Evolutionary conservation across 805 yeast species (phyloP), one percentile per base, ranked within the genome.

Genomic region (Nakazawaea wickerhamii): DNA sequence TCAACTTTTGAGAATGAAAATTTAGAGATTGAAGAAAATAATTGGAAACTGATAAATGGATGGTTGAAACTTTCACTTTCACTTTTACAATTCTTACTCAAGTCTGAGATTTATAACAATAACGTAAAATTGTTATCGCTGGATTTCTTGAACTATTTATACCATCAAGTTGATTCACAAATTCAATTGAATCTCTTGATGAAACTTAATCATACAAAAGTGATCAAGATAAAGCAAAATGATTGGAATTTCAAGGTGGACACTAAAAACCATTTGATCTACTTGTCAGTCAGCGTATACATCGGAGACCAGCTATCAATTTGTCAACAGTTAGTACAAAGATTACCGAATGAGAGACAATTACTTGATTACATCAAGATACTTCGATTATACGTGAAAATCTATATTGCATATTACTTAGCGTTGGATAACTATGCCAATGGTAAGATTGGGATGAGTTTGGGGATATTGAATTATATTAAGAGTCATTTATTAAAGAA

Each of bases 241-340:
- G 43, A 38, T 23, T 43, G 46, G 46, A 18, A 38, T 23, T 43
- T 43, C 30, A 30, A 38, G 4, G 25, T 43, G 9, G 36, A 35
- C 10, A 28, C 43, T 18, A 33, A 33, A 25, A 43, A 43, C 32
- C 19, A 23, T 23, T 14, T 20, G 15, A 43, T 38, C 3, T 38
- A 33, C 22, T 25, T 38, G 30, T 38, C 34, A 20, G 36, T 43
- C 11, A 32, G 46, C 18, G 21, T 43, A 19, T 43, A 15, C 22
- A 35, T 43, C 4, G 13, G 18, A 14, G 46, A 43, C n/a, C 33
- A 43, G 21, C 27, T 43, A 15, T 15, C 43, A 4, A 38, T 43
- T 11, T 43, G 45, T n/a, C 31, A 43, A 22, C 42, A 43, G 14
- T 22, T 38, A 19, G 11, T 32, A 4, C 13, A 13, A 9, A 25